Evolutionary conservation across 2,329 filamentous ascomycete genomes (phyloP).

Genomic region (Ophiocordyceps camponoti-rufipedis): DNA sequence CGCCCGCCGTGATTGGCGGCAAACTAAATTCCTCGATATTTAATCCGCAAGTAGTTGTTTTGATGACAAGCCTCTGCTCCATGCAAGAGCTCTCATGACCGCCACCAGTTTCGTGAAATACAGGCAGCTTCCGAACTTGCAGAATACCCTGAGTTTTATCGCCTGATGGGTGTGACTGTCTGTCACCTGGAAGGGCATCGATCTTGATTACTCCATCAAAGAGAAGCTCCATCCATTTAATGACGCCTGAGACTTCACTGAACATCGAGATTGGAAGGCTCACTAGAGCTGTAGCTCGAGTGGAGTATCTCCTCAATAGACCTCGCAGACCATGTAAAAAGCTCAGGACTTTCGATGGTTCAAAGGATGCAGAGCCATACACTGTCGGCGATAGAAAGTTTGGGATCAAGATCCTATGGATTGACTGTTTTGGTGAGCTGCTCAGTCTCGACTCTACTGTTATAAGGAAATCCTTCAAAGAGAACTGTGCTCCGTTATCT

Average conservation of each 20-base stretch:
- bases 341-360: constrained; percentile 56
- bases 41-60: neutral
- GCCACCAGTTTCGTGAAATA: constrained; percentile 77
- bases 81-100: constrained; percentile 49
- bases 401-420: constrained; percentile 76
- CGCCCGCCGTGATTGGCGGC: neutral
- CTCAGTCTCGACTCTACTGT: constrained; percentile 36
- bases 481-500: neutral
- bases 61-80: neutral
- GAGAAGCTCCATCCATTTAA: constrained; percentile 72
- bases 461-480: constrained; percentile 44
- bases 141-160: constrained; percentile 65
- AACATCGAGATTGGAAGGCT: constrained; percentile 68
- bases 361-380: constrained; percentile 51
- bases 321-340: constrained; percentile 67
- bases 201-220: constrained; percentile 68
- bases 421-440: constrained; percentile 35
- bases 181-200: constrained; percentile 40
- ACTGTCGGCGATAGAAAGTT: constrained; percentile 70
- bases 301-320: constrained; percentile 49
- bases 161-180: constrained; percentile 44
- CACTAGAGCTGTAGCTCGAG: constrained; percentile 50
- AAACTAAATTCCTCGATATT: neutral
- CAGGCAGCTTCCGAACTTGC: constrained; percentile 62
- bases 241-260: constrained; percentile 55